Conservation (phyloP, 768 basidiomycete genomes). For the Mycena capillaripes region DNA sequence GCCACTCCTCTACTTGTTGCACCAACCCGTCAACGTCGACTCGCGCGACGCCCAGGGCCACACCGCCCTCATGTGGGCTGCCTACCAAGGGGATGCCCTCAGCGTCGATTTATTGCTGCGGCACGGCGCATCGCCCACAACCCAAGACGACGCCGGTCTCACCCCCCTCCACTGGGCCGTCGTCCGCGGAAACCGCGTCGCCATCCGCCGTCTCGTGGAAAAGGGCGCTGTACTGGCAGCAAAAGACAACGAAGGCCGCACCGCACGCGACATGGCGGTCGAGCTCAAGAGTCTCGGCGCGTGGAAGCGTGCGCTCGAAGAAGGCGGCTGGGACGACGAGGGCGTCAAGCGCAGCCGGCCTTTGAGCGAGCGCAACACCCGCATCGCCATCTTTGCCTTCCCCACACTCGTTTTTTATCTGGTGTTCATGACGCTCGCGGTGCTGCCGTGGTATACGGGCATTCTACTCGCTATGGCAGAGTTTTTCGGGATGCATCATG, state of each 20-base stretch:
- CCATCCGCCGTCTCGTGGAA: conserved; percentile 88
- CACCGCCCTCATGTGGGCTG: conserved; percentile 98
- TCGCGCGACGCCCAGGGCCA: conserved; percentile 93
- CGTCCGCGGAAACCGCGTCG: conserved; percentile 91
- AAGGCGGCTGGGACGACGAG: conserved; percentile 71
- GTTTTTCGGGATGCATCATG: conserved; percentile 95
- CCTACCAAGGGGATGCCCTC: conserved; percentile 97
- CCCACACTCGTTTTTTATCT: conserved; percentile 86
- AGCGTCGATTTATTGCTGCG: conserved; percentile 92
- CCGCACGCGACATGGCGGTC: conserved; percentile 93
- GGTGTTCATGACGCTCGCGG: conserved; percentile 86
- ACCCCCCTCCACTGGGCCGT: conserved; percentile 98
- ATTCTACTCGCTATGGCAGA: conserved; percentile 86
- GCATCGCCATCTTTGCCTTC: conserved; percentile 80
- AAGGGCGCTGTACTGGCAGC: conserved; percentile 87
- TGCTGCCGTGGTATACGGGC: conserved; percentile 93
- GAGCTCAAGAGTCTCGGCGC: conserved; percentile 93
- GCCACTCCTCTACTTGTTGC: conserved; percentile 92
- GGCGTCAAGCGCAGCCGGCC: not conserved
- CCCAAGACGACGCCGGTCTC: conserved; percentile 86
- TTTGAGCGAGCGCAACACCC: conserved; percentile 77
- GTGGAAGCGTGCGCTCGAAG: conserved; percentile 90
- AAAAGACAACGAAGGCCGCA: conserved; percentile 88
- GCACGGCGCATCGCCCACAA: conserved; percentile 85
- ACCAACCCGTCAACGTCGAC: conserved; percentile 95